Evolutionary conservation across 2,329 filamentous ascomycete species (phyloP), one percentile per base, ranked within the genome.

Genomic region (Fusarium verticillioides): DNA sequence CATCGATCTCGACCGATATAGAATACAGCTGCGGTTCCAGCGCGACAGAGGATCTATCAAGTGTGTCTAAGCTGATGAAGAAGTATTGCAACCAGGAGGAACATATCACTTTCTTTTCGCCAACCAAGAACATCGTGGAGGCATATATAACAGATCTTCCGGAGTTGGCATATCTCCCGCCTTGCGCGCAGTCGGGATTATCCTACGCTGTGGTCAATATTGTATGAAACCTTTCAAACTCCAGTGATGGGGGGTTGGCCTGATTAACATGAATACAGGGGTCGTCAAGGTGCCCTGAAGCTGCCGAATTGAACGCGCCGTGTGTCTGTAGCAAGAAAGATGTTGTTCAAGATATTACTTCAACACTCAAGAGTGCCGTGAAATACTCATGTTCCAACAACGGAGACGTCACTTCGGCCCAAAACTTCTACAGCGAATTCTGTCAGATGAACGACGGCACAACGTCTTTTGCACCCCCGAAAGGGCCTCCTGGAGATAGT

Each of bases 291-390:
- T 87, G 85, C 53, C 84, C 84, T 18, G 66, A 78, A 28, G 81
- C 82, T 5, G 81, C 83, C 15, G 82, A 80, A 34, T 76, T 83
- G 36, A 81, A 87, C 28, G 87, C 87, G 5, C 84, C 85, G 4
- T 90, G 88, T 65, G 85, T 85, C 30, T 90, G 88, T 77, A 78
- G 76, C 47, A 89, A 88, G 76, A 84, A 85, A 53, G 82, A 85
- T 43, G 87, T 88, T 62, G 85, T 85, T 9, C 76, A 81, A 10
- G 71, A 77, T 11, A 80, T 86, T 34, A 87, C 82, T 75, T 81
- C 82, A 50, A 73, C 76, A 10, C 84, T 89, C 64, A 84, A 82
- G 65, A 80, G 79, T 0, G 81, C 81, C 8, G 85, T 86, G 34
- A 83, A 82, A 56, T 81, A 78, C 4, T 83, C 79, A 2, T 90